Percentiles rank a stretch among this genome's conserved stretches.
These are phyloP conservation scores for Vigna unguiculata DNA, from an alignment of 306 rosid species.

Conservation along the genomic window DNA sequence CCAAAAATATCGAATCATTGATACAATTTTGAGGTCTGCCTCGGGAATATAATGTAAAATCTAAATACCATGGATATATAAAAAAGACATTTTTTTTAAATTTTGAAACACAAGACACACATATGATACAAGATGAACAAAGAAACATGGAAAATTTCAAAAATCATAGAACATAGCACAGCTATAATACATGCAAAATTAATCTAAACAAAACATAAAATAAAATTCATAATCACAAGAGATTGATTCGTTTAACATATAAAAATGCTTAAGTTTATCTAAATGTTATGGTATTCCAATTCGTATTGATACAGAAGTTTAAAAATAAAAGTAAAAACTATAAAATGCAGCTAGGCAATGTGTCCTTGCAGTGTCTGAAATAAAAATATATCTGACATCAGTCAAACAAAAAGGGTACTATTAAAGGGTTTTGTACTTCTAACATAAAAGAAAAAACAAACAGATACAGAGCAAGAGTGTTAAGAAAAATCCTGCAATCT, in stretches of 20 bases:
- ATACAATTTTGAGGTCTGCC: constrained; percentile 13
- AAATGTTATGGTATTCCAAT: not conserved
- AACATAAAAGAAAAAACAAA: constrained; percentile 3
- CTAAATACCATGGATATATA: not conserved
- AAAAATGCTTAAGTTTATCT: not conserved
- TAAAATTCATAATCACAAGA: not conserved
- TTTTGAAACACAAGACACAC: not conserved
- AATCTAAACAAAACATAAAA: not conserved
- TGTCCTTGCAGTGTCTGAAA: not conserved
- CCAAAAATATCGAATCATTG: constrained; percentile 22
- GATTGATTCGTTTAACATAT: not conserved
- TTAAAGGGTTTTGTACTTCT: not conserved
- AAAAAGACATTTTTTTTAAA: not conserved
- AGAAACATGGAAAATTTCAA: not conserved
- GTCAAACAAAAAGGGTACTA: not conserved
- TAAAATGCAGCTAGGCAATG: not conserved
- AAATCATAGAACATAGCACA: not conserved
- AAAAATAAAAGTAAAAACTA: not conserved
- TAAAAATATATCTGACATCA: not conserved
- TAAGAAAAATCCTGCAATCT: not conserved
- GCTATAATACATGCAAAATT: not conserved
- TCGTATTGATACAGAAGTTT: not conserved
- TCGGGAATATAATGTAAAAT: constrained; percentile 4
- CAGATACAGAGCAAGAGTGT: not conserved
- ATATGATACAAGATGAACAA: not conserved